Evolutionary conservation across 2,329 filamentous ascomycete genomes (phyloP).

Genomic region (Thielaviopsis musarum): DNA sequence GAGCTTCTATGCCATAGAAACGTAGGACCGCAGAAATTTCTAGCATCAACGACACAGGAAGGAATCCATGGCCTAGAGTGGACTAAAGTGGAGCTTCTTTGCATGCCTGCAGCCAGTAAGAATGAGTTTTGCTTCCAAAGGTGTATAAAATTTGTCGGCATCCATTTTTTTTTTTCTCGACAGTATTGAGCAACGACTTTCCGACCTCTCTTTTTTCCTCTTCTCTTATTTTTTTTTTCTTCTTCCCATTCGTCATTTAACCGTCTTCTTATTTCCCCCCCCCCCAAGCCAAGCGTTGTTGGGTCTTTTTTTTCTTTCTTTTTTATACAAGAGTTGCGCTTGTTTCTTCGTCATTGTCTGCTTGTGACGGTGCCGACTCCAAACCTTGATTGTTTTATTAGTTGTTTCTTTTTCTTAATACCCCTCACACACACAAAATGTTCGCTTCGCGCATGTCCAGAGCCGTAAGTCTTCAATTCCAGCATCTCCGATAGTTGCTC

Average conservation of each 20-base stretch:
- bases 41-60: slow-evolving; percentile 5
- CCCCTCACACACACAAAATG: slow-evolving; percentile 37
- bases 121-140: not conserved
- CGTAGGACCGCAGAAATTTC: slow-evolving; percentile 8
- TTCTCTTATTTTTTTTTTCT: slow-evolving; percentile 17
- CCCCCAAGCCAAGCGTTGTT: slow-evolving; percentile 13
- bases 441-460: slow-evolving; percentile 54
- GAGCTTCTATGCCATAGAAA: slow-evolving; percentile 3
- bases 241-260: slow-evolving; percentile 15
- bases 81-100: not conserved
- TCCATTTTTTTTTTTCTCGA: slow-evolving; percentile 8
- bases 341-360: slow-evolving; percentile 4
- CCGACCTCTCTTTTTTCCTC: not conserved
- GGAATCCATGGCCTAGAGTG: not conserved
- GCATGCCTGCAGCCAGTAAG: slow-evolving; percentile 7
- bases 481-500: not conserved
- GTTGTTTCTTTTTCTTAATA: slow-evolving; percentile 21
- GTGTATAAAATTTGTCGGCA: slow-evolving; percentile 9
- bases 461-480: slow-evolving; percentile 43
- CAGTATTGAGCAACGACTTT: not conserved
- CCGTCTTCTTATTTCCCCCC: slow-evolving; percentile 16
- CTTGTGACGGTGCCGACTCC: slow-evolving; percentile 13
- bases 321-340: slow-evolving; percentile 4
- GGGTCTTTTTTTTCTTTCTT: not conserved
- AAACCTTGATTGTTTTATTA: slow-evolving; percentile 19